Evolutionary conservation across 768 basidiomycete genomes (phyloP), one percentile per base, ranked within the genome.

Genomic region (Amanita thiersii): DNA sequence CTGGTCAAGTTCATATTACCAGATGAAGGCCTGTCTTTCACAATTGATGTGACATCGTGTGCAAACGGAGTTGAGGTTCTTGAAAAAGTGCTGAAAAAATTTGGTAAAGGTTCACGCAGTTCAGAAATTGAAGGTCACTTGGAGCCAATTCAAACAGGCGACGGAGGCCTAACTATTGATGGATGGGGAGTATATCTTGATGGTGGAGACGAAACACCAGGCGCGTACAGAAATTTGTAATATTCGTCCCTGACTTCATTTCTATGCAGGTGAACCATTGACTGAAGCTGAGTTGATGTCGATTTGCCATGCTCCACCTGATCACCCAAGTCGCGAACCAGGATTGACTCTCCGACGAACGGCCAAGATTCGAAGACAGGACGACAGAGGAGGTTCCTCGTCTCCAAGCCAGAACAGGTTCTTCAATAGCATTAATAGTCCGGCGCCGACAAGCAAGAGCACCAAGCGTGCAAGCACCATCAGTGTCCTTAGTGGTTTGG

Each of bases 391-490:
- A 37, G 52, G 53, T 24, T 64, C 65, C 44, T 51, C 56, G 4
- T 61, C 65, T n/a, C 63, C 62, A 8, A 51, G 24, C 15, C 53
- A 59, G 28, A 42, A 44, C 23, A 59, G 51, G 20, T 51, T 53
- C 21, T 52, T 37, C 2, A 31, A 23, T 15, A 23, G 17, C 37
- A 15, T 57, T 11, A 40, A 31, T 26, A 44, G 55, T 14, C 51
- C 46, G 10, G 15, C 9, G 6, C 44, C 47, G 40, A 66, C 51
- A 23, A 57, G 50, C 48, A 75, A 75, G 55, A 77, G 75, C 48
- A 77, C 81, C 51, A 93, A 96, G 52, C 85, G 96, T 15, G 96
- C 96, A 1, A 94, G 91, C 54, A 87, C 90, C 0, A 79, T 97
- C 56, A 94, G 91, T 59, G 77, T 99, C 47, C 81, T 99, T 56